Percentiles rank a stretch among this genome's conserved stretches.
Conservation (phyloP, 192 early-diverging fungal species). For the Podila horticola region DNA sequence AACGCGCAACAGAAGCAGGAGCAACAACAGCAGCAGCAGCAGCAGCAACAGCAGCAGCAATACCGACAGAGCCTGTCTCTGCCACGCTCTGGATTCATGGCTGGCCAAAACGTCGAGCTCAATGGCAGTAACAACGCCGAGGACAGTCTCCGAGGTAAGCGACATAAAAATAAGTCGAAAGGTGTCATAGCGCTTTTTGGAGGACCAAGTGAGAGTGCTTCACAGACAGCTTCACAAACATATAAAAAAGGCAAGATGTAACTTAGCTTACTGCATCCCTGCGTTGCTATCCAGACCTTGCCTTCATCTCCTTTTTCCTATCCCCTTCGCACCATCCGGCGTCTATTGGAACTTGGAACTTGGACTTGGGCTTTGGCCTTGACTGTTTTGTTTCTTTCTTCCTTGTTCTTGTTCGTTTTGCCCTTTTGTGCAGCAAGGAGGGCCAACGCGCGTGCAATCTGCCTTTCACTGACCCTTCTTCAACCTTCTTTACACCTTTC, state of each 20-base stretch:
- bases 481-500: not conserved
- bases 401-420: constrained; percentile 1
- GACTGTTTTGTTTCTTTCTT: not conserved
- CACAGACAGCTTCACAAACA: not conserved
- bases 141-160: constrained; percentile 33
- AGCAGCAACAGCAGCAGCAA: not conserved
- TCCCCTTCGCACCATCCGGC: no score
- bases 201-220: not conserved
- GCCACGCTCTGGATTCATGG: not conserved
- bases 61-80: not conserved
- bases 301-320: no score
- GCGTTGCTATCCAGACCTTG: no score
- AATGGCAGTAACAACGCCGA: constrained; percentile 14
- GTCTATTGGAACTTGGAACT: no score
- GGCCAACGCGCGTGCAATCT: no score
- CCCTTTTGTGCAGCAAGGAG: not conserved
- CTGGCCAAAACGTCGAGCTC: constrained; percentile 1
- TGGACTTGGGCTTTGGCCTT: not conserved
- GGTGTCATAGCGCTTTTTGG: not conserved
- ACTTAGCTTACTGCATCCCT: not conserved
- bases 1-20: constrained; percentile 2
- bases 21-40: not conserved
- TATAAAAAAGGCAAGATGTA: not conserved
- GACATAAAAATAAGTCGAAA: no score
- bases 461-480: not conserved